Evolutionary conservation across 2,329 filamentous ascomycete genomes (phyloP).

Genomic region (Clonostachys solani): DNA sequence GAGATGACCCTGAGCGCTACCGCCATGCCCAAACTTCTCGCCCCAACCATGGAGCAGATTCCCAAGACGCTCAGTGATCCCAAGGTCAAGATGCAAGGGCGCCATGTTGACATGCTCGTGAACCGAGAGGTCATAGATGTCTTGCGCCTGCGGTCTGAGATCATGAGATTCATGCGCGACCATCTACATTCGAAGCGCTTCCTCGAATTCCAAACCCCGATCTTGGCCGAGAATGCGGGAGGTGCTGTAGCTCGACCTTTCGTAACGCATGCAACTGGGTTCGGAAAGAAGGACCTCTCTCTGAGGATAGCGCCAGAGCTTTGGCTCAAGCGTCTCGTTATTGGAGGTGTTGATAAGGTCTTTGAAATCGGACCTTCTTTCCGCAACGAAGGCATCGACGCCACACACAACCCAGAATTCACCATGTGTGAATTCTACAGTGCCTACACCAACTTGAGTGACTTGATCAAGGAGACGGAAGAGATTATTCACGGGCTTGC

Average conservation of each 20-base stretch:
- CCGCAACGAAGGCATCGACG: constrained; percentile 88
- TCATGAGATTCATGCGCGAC: constrained; percentile 70
- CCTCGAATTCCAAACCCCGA: constrained; percentile 86
- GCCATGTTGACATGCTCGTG: constrained; percentile 83
- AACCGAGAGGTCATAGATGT: constrained; percentile 65
- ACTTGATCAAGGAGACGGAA: constrained; percentile 75
- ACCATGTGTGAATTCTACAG: constrained; percentile 97
- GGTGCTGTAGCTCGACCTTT: constrained; percentile 88
- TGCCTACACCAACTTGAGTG: constrained; percentile 71
- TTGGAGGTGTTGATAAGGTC: constrained; percentile 82
- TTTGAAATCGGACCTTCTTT: constrained; percentile 94
- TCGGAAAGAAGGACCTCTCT: constrained; percentile 66
- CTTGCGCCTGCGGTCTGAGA: constrained; percentile 67
- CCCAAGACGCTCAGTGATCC: constrained; percentile 67
- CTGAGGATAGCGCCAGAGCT: constrained; percentile 91
- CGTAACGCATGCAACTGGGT: constrained; percentile 71
- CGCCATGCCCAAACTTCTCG: constrained; percentile 65
- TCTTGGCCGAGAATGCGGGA: constrained; percentile 77
- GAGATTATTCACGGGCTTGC: constrained; percentile 60
- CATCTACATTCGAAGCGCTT: constrained; percentile 72
- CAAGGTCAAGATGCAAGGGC: constrained; percentile 69
- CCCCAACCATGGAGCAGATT: constrained; percentile 75
- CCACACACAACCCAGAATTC: constrained; percentile 95
- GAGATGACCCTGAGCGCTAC: constrained; percentile 71
- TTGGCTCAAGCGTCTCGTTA: constrained; percentile 87